These are phyloP conservation scores for Ganoderma sinense DNA, from an alignment of 1,284 basidiomycete genomes.

Conservation along the genomic window DNA sequence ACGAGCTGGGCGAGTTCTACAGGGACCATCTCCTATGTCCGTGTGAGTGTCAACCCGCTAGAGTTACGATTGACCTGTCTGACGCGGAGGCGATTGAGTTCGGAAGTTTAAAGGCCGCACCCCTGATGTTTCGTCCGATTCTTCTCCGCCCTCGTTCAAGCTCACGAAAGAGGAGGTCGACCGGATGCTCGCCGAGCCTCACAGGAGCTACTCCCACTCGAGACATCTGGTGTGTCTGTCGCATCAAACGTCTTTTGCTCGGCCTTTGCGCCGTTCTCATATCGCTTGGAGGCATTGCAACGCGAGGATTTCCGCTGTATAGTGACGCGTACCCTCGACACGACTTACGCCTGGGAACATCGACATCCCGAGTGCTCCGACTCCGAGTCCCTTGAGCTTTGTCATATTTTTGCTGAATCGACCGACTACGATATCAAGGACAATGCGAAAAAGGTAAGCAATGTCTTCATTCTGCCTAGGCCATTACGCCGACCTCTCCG, in stretches of 20 bases:
- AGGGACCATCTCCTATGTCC: not conserved
- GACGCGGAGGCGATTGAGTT: not conserved
- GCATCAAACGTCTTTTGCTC: not conserved
- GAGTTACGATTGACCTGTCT: not conserved
- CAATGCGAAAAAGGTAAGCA: too few relatives aligned
- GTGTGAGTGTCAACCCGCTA: not conserved
- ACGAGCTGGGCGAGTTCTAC: not conserved
- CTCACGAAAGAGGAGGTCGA: not conserved
- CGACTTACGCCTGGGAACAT: too few relatives aligned
- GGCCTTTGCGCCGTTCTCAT: not conserved
- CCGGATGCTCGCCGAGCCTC: not conserved
- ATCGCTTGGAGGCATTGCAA: not conserved
- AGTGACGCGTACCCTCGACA: not conserved
- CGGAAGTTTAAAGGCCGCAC: not conserved
- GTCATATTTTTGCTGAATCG: too few relatives aligned
- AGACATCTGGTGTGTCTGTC: not conserved
- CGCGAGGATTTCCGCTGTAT: not conserved
- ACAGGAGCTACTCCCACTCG: not conserved
- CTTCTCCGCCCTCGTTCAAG: not conserved
- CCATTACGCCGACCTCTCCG: too few relatives aligned
- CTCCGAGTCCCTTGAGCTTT: too few relatives aligned
- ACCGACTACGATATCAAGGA: too few relatives aligned
- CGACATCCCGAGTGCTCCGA: too few relatives aligned
- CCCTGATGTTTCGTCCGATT: not conserved
- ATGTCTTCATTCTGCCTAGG: too few relatives aligned